Conservation (phyloP, 768 basidiomycete species). For the Phanerochaete sordida region DNA sequence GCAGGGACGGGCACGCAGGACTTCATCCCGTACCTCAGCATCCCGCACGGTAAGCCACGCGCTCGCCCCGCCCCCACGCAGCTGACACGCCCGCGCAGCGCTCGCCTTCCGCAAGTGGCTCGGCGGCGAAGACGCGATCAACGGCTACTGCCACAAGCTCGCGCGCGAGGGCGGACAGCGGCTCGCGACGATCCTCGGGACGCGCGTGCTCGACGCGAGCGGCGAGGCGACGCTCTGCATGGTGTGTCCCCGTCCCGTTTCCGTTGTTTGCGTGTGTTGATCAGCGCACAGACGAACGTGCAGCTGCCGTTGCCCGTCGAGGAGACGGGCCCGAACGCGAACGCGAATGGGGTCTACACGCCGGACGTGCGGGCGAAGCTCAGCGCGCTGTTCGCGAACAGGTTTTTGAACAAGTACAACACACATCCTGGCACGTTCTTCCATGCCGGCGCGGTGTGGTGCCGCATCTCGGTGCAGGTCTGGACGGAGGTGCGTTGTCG, state of each 20-base stretch:
- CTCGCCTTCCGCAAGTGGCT: conserved; percentile 69
- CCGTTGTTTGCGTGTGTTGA: neutral
- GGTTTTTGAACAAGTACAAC: conserved; percentile 27
- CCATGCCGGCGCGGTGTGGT: conserved; percentile 33
- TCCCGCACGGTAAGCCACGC: conserved; percentile 57
- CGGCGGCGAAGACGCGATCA: conserved; percentile 75
- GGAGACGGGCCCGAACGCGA: conserved; percentile 2
- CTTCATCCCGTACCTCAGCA: conserved; percentile 47
- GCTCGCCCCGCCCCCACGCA: too few relatives aligned
- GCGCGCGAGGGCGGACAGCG: conserved; percentile 63
- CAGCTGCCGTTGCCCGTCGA: conserved; percentile 34
- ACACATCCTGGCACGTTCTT: conserved; percentile 24
- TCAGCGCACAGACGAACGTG: conserved; percentile 34
- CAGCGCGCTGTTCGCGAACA: conserved; percentile 14
- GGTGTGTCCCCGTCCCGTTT: conserved; percentile 36
- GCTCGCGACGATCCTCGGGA: conserved; percentile 59
- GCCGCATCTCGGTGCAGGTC: conserved; percentile 32
- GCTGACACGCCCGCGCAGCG: conserved; percentile 34
- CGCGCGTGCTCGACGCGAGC: conserved; percentile 56
- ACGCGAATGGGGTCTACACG: conserved; percentile 12
- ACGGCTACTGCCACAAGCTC: conserved; percentile 63
- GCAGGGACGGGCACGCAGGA: conserved; percentile 68
- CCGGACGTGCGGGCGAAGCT: conserved; percentile 14
- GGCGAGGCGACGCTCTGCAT: conserved; percentile 64
- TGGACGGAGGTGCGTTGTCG: conserved; percentile 32